phyloP scores from a whole-genome alignment of 2,329 filamentous ascomycete genomes.

The Plectosphaerella plurivora region DNA sequence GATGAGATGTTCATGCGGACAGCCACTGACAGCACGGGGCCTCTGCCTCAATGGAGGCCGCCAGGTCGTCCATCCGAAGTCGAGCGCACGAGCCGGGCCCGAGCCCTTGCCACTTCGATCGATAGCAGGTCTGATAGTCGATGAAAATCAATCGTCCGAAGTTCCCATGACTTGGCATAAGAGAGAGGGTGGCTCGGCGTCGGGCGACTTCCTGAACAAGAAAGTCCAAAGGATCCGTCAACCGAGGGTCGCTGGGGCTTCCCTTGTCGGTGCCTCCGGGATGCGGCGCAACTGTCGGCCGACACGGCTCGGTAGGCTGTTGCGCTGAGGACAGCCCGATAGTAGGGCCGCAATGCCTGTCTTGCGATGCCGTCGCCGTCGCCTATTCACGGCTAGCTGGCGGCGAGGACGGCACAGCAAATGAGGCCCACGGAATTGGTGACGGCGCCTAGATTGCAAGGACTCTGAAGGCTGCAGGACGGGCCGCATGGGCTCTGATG shows the following conservation, averaged over 20 bases:
- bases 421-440: neutral
- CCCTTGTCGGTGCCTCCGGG: neutral
- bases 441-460: neutral
- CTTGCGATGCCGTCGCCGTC: no score
- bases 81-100: neutral
- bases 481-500: neutral
- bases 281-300: neutral
- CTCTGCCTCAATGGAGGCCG: neutral
- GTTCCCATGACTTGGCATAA: no score
- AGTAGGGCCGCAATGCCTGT: neutral
- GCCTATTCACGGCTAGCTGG: neutral
- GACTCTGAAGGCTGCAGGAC: neutral
- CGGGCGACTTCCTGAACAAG: no score
- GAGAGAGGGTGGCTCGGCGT: no score
- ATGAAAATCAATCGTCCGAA: no score
- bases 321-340: neutral
- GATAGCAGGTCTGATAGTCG: no score
- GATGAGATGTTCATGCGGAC: neutral
- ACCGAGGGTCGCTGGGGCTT: neutral
- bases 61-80: neutral
- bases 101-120: neutral
- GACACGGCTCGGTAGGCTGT: neutral
- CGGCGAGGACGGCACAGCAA: neutral
- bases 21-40: neutral
- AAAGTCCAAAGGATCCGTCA: no score